Evolutionary conservation across 2,329 filamentous ascomycete species (phyloP), one percentile per base, ranked within the genome.

Genomic region (Aspergillus phoenicis): DNA sequence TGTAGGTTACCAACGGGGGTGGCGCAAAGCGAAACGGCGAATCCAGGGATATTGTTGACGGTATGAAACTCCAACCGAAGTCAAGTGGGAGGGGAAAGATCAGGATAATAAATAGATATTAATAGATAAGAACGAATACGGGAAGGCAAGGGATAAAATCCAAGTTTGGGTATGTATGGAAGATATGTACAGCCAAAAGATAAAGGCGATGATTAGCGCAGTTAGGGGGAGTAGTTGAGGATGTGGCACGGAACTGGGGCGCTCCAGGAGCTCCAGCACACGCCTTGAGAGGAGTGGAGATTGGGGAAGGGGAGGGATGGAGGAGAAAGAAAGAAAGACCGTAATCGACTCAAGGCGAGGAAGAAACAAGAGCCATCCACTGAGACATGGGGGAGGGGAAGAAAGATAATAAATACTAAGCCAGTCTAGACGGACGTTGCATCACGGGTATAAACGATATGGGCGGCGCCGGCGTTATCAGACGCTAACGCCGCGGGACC

Each of bases 361-460:
- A 24, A 52, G 39, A 30, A 38, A 20, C 26, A 26, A 58, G 15
- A 41, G 36, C 8, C 3, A 22, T 13, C 33, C 33, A 36, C 33
- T 13, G 33, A 26, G 26, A 36, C 33, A 36, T 5, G 5, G 11
- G 2, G 4, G 33, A 36, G 33, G 33, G 33, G 33, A 2, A 5
- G 33, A 36, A 36, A 36, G 11, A 36, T 36, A 36, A 36, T 36
- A 36, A 36, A 36, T 36, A 20, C 20, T 20, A 36, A 36, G 33
- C 11, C 33, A 36, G 33, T 36, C 20, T 20, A 2, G 20, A 20
- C 20, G 33, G 43, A 26, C 24, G 47, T 53, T 61, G 60, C 62
- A 63, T 64, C 58, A 63, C 57, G 58, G 51, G 30, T 62, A 58
- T 36, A 36, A 36, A 36, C 33, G 59, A 22, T 45, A 45, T 45